Conservation (phyloP, 2,329 filamentous ascomycete species). For the Aspergillus fumigatus region DNA sequence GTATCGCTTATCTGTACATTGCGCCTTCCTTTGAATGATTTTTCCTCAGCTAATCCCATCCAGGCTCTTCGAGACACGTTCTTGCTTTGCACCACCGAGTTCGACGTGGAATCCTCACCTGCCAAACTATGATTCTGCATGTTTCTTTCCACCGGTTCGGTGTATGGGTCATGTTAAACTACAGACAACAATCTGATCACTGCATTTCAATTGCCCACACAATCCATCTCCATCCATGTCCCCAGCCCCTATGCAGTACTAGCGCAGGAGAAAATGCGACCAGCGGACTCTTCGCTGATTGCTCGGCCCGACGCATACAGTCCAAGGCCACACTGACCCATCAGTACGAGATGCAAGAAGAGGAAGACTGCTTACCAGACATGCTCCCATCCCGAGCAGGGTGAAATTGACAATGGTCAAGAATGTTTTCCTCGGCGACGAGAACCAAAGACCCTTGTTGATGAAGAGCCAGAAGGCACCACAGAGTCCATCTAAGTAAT, state of each 20-base stretch:
- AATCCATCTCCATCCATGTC: too few relatives aligned
- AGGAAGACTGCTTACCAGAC: slow-evolving; percentile 12
- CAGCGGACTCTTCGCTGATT: slow-evolving; percentile 21
- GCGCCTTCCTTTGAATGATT: not conserved
- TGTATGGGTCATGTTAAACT: slow-evolving; percentile 44
- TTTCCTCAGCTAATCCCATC: slow-evolving; percentile 1
- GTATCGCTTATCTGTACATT: slow-evolving; percentile 43
- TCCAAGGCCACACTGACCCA: slow-evolving; percentile 20
- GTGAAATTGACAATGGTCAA: slow-evolving; percentile 23
- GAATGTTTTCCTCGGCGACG: slow-evolving; percentile 23
- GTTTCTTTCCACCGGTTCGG: slow-evolving; percentile 31
- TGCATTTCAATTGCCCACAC: not conserved
- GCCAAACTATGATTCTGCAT: slow-evolving; percentile 21
- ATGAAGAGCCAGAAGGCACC: slow-evolving; percentile 34
- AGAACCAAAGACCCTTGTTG: slow-evolving; percentile 29
- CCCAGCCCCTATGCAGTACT: slow-evolving; percentile 15
- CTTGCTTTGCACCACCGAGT: slow-evolving; percentile 52
- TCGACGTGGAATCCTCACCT: slow-evolving; percentile 33
- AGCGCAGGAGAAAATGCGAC: slow-evolving; percentile 22
- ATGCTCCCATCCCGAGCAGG: slow-evolving; percentile 18
- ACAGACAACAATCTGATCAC: slow-evolving; percentile 22
- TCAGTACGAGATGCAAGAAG: not conserved
- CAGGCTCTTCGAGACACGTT: slow-evolving; percentile 49
- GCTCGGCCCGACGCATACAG: slow-evolving; percentile 24
- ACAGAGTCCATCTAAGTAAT: slow-evolving; percentile 6